A percentile compares a stretch with the other conserved stretches of the same genome.
Evolutionary conservation across 1,284 basidiomycete genomes (phyloP).

Genomic region (Leucoagaricus sp.): DNA sequence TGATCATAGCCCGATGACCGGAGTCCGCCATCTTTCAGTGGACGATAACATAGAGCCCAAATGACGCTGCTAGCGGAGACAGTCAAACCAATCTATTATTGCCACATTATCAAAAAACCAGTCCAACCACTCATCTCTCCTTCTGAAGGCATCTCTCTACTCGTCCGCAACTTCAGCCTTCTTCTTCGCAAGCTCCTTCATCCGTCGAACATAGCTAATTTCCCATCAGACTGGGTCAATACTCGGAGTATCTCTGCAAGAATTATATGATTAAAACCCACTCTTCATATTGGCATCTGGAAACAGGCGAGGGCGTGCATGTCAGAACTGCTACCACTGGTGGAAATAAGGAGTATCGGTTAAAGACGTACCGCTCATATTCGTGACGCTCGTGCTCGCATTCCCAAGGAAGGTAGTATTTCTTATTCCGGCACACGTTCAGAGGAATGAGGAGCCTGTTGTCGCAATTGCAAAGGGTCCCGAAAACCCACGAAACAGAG

Average conservation of each 20-base stretch:
- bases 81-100: not conserved
- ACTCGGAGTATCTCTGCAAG: not conserved
- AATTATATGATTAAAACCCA: conserved; percentile 45
- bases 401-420: conserved; percentile 42
- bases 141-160: conserved; percentile 11
- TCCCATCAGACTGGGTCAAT: not conserved
- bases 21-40: no score
- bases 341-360: not conserved
- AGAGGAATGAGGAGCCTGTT: conserved; percentile 78
- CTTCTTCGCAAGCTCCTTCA: conserved; percentile 77
- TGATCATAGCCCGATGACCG: not conserved
- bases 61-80: not conserved
- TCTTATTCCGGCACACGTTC: conserved; percentile 39
- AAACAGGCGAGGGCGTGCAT: not conserved
- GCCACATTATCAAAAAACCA: not conserved
- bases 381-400: conserved; percentile 46
- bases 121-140: not conserved
- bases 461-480: not conserved
- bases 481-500: not conserved
- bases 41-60: no score
- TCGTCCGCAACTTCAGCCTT: conserved; percentile 67
- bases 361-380: conserved; percentile 41
- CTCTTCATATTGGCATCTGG: conserved; percentile 90
- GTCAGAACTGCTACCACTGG: not conserved
- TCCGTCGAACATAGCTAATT: conserved; percentile 77